Percentiles rank a stretch among this genome's conserved stretches.
Evolutionary conservation across 2,329 filamentous ascomycete genomes (phyloP).

Genomic region (Juglanconis oblonga): DNA sequence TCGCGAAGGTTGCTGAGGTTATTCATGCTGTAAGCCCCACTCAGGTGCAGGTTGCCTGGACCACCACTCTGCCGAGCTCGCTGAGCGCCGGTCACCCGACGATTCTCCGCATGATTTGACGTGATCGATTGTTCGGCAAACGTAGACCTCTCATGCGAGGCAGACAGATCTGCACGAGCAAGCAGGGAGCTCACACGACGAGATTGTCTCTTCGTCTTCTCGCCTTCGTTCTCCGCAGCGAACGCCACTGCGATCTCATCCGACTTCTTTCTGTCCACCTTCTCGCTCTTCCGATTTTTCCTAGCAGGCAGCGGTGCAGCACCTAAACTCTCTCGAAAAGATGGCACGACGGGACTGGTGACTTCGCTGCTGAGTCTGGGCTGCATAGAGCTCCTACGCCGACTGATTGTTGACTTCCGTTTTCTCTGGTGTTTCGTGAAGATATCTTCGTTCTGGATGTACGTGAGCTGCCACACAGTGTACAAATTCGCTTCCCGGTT

Average conservation of each 20-base stretch:
- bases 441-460: constrained; percentile 65
- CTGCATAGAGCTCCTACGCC: constrained; percentile 64
- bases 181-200: constrained; percentile 89
- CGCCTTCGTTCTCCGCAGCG: constrained; percentile 62
- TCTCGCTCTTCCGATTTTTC: constrained; percentile 50
- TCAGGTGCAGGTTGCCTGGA: background rate
- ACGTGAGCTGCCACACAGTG: constrained; percentile 80
- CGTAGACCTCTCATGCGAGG: constrained; percentile 76
- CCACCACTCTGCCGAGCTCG: constrained; percentile 60
- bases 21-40: constrained; percentile 36
- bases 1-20: constrained; percentile 60
- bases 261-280: constrained; percentile 38
- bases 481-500: constrained; percentile 76
- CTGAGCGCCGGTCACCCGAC: constrained; percentile 66
- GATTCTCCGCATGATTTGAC: constrained; percentile 38
- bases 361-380: constrained; percentile 69
- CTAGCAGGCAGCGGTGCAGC: constrained; percentile 49
- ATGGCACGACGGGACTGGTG: constrained; percentile 67
- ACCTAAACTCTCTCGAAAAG: constrained; percentile 75
- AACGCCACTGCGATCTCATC: constrained; percentile 67
- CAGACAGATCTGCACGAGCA: constrained; percentile 80
- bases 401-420: constrained; percentile 42
- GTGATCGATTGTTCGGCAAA: constrained; percentile 65
- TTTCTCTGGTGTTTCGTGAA: constrained; percentile 46
- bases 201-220: constrained; percentile 56